Percentiles rank a stretch among this genome's conserved stretches.
Conservation (phyloP, 352 stramenopile species). For the Phytopythium aichiense region DNA sequence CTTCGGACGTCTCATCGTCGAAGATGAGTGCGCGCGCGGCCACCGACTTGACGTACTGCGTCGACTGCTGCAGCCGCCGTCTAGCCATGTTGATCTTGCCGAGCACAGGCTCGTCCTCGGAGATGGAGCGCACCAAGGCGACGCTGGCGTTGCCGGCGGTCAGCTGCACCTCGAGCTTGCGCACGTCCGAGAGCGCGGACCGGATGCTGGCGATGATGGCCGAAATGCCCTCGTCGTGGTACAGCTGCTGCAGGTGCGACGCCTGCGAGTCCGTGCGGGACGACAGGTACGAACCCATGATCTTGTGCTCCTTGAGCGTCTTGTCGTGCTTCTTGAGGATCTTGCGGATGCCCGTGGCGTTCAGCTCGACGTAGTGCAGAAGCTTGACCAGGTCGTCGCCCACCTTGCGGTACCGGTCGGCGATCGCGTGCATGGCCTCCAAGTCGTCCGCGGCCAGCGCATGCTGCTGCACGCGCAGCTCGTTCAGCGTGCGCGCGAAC, state of each 20-base stretch:
- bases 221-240: constrained; percentile 86
- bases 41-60: constrained; percentile 81
- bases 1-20: constrained; percentile 73
- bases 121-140: constrained; percentile 50
- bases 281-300: constrained; percentile 82
- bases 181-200: constrained; percentile 55
- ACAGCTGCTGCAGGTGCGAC: constrained; percentile 80
- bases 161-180: constrained; percentile 43
- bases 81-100: constrained; percentile 63
- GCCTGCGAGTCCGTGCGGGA: constrained; percentile 79
- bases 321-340: constrained; percentile 91
- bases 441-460: constrained; percentile 36
- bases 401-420: constrained; percentile 57
- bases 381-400: constrained; percentile 80
- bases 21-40: constrained; percentile 82
- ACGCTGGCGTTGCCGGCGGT: constrained; percentile 18
- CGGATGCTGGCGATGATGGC: constrained; percentile 84
- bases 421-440: constrained; percentile 67
- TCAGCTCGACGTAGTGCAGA: constrained; percentile 85
- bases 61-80: constrained; percentile 71
- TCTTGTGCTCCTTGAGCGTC: constrained; percentile 78
- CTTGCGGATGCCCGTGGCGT: constrained; percentile 84
- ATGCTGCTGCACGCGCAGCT: constrained; percentile 45
- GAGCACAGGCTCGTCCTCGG: constrained; percentile 71
- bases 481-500: constrained; percentile 65